Conservation (phyloP, 2,329 filamentous ascomycete genomes). For the Ascochyta rabiei region DNA sequence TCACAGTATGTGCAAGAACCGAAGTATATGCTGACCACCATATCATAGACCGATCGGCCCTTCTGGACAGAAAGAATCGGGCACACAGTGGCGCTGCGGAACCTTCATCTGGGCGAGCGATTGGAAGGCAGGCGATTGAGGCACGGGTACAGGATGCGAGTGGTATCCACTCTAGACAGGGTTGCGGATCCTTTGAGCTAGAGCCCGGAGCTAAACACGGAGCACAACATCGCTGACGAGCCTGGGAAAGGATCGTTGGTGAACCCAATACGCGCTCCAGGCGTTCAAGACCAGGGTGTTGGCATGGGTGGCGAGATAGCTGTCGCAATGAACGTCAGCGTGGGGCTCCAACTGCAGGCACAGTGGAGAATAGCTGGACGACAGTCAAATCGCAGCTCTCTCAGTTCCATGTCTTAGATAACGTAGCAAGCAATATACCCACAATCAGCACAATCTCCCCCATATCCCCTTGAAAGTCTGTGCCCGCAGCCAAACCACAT, state of each 20-base stretch:
- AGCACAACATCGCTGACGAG: not conserved
- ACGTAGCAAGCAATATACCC: too few species aligned
- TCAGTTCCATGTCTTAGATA: too few species aligned
- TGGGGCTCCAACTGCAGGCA: too few species aligned
- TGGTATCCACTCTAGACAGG: not conserved
- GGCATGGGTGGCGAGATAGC: too few species aligned
- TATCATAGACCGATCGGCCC: constrained; percentile 74
- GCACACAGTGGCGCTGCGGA: constrained; percentile 83
- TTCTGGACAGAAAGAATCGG: constrained; percentile 81
- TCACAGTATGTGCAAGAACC: not conserved
- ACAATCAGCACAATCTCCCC: too few species aligned
- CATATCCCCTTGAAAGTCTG: too few species aligned
- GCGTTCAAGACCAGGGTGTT: too few species aligned
- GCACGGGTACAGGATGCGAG: constrained; percentile 13
- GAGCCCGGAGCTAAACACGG: not conserved
- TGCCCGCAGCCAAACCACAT: too few species aligned
- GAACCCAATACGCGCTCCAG: not conserved
- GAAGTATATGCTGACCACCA: constrained; percentile 1
- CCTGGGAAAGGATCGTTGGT: not conserved
- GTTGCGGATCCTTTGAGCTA: not conserved
- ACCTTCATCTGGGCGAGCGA: constrained; percentile 79
- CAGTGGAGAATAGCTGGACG: too few species aligned
- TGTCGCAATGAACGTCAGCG: too few species aligned
- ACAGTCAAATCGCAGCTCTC: too few species aligned
- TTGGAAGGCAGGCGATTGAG: constrained; percentile 55